Base-by-base conservation (phyloP, 2,329 filamentous ascomycete genomes). In the Apiospora hydei region DNA sequence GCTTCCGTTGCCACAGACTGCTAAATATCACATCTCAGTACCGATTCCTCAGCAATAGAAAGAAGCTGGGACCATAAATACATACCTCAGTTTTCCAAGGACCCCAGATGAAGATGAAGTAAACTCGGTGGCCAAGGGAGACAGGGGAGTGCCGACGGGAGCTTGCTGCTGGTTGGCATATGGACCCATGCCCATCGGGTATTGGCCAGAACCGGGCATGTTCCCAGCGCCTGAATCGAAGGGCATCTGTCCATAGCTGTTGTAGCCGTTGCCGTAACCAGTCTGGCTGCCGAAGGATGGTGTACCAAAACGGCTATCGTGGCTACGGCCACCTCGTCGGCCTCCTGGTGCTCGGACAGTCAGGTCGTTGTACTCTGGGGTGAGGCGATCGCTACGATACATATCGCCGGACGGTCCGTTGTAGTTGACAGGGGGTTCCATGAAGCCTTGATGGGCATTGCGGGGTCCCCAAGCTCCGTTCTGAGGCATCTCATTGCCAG, bases 91-190 rank as follows among this genome's bases (percentile, higher is more conserved):
- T 83, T 79, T 89, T 90, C 91, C 85, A 92, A 64, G 78, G 82
- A 69, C 80, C 80, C 78, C 80, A 70, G 79, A 81, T 38, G 78
- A 73, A n/a, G 84, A 83, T 4, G 90, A 88, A 16, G 90, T 93
- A 76, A 95, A 95, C 78, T 95, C 93, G 5, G 89, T 91, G 38
- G 92, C 93, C 75, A 93, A 90, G 16, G 93, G 92, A 24, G 93
- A 94, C 57, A 95, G 85, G 10, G 91, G 86, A 24, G 91, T 93
- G 38, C 90, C 81, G 73, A 77, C 78, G 71, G 77, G 75, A 10
- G 72, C 73, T 34, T 77, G 76, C 14, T 78, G 78, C 69, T 78
- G 79, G 74, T 67, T 74, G 66, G 76, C 70, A 73, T 77, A 80
- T 70, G 76, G 73, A 49, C 75, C 78, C 14, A 74, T 68, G 61